These are phyloP conservation scores for Myxozyma kluyveri DNA, from an alignment of 805 yeast species.

Conservation along the genomic window DNA sequence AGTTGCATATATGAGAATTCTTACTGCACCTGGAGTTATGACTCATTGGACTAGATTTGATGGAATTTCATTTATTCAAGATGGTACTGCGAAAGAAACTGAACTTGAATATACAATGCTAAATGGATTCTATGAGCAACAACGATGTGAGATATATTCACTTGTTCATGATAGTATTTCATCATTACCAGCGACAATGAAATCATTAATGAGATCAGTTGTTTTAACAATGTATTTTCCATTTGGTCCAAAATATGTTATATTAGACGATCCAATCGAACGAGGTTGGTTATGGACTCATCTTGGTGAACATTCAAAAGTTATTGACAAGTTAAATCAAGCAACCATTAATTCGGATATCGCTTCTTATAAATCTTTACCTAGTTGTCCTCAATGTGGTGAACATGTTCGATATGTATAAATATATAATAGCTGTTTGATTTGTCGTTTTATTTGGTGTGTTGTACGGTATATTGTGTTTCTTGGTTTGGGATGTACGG, in stretches of 20 bases:
- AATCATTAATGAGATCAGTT: not conserved
- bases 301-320: not conserved
- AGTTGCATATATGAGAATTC: not conserved
- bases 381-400: constrained; percentile 9
- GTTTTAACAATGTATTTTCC: constrained; percentile 3
- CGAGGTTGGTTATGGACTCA: constrained; percentile 13
- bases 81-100: too few relatives aligned
- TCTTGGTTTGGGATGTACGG: too few relatives aligned
- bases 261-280: constrained; percentile 2
- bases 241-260: not conserved
- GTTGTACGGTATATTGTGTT: too few relatives aligned
- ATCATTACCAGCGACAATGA: not conserved
- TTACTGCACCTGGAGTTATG: not conserved
- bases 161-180: not conserved
- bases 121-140: not conserved
- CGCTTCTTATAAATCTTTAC: constrained; percentile 3
- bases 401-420: constrained; percentile 13
- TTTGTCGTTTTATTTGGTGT: too few relatives aligned
- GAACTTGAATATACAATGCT: not conserved
- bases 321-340: not conserved
- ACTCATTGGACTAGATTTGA: not conserved
- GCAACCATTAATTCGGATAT: not conserved
- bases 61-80: not conserved
- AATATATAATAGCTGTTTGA: too few relatives aligned
- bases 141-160: not conserved